Conservation (phyloP, 1,284 basidiomycete genomes). For the Puccinia horiana region DNA sequence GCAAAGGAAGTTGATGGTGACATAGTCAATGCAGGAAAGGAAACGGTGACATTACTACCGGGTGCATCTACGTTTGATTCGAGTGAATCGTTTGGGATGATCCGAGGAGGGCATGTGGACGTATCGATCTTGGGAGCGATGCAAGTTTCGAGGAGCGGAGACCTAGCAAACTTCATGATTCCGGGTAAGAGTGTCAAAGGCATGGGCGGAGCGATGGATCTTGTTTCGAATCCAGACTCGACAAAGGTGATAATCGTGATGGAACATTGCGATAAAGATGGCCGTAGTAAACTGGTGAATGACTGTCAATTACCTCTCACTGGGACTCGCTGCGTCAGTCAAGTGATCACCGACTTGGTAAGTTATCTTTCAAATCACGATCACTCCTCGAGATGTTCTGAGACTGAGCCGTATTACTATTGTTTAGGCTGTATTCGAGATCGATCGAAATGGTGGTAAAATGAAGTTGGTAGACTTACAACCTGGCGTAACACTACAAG, state of each 20-base stretch:
- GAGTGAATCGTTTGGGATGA: constrained; percentile 90
- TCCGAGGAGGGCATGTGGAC: constrained; percentile 88
- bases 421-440: constrained; percentile 70
- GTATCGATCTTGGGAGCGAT: constrained; percentile 89
- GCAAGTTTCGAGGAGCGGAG: constrained; percentile 88
- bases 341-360: constrained; percentile 87
- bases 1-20: constrained; percentile 84
- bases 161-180: constrained; percentile 98
- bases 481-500: constrained; percentile 77
- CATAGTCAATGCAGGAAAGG: constrained; percentile 69
- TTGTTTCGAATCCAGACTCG: constrained; percentile 86
- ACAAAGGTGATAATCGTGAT: constrained; percentile 80
- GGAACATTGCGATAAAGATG: constrained; percentile 87
- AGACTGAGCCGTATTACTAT: neutral
- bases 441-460: constrained; percentile 73
- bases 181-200: constrained; percentile 72
- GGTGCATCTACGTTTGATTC: constrained; percentile 92
- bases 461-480: constrained; percentile 79
- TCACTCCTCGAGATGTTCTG: neutral
- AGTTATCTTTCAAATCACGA: constrained; percentile 31
- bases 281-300: constrained; percentile 80
- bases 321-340: constrained; percentile 78
- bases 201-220: constrained; percentile 94
- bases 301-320: constrained; percentile 83
- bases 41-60: constrained; percentile 61